Evolutionary conservation across 768 basidiomycete species (phyloP).

Genomic region (Chlorophyllum brunneum): DNA sequence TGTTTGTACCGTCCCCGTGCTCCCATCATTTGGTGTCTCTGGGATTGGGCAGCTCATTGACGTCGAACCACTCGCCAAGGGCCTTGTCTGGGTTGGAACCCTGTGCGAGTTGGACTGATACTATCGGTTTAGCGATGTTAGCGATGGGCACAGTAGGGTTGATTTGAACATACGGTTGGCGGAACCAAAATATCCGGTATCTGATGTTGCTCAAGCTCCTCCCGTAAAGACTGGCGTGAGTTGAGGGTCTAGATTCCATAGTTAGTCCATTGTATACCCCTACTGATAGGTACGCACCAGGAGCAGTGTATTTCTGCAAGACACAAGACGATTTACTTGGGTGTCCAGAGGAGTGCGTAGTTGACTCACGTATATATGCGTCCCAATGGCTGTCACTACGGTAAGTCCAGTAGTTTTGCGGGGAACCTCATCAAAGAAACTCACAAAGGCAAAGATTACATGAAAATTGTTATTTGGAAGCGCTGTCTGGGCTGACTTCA

Average conservation of each 20-base stretch:
- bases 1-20: no score
- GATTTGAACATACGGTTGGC: neutral
- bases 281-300: slow-evolving; percentile 13
- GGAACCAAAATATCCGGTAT: slow-evolving; percentile 18
- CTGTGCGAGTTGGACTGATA: no score
- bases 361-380: slow-evolving; percentile 26
- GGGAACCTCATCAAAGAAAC: slow-evolving; percentile 1
- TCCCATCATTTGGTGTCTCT: no score
- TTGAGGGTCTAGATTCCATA: slow-evolving; percentile 23
- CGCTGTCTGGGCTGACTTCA: slow-evolving; percentile 16
- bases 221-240: slow-evolving; percentile 22
- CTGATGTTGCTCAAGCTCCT: slow-evolving; percentile 18
- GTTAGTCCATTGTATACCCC: neutral
- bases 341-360: neutral
- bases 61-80: no score
- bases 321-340: no score
- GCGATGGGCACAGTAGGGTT: no score
- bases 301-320: slow-evolving; percentile 25
- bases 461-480: slow-evolving; percentile 25
- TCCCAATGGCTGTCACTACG: slow-evolving; percentile 21
- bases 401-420: neutral
- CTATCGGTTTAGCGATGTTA: no score
- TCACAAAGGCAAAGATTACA: slow-evolving; percentile 28
- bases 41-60: no score
- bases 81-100: no score